Conservation (phyloP, 2,329 filamentous ascomycete species). For the Aspergillus melleus region DNA sequence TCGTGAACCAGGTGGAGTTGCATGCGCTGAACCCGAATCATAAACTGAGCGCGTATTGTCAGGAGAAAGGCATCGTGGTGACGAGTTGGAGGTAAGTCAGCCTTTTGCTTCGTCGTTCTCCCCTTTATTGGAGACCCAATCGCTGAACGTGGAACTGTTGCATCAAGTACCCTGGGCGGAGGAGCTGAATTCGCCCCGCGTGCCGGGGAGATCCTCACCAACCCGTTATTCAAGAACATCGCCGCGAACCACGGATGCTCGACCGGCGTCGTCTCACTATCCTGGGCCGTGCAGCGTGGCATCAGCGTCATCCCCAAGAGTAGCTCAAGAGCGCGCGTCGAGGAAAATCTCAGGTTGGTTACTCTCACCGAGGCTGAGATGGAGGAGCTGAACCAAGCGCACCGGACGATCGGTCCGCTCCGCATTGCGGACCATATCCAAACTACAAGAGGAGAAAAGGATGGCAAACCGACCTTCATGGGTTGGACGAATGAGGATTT, state of each 20-base stretch:
- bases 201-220: background rate
- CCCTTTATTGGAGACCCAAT: background rate
- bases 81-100: slow-evolving; percentile 17
- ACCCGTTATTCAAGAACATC: slow-evolving; percentile 2
- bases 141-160: too few species aligned
- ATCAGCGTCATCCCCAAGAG: slow-evolving; percentile 55
- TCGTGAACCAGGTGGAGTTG: slow-evolving; percentile 36
- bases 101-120: background rate
- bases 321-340: slow-evolving; percentile 35
- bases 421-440: background rate
- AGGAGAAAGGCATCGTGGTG: slow-evolving; percentile 32
- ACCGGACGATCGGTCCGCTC: background rate
- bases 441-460: background rate
- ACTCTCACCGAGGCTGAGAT: background rate
- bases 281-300: slow-evolving; percentile 51
- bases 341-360: background rate
- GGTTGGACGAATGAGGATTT: slow-evolving; percentile 49
- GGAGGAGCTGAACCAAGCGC: background rate
- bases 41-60: slow-evolving; percentile 33
- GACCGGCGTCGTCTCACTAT: slow-evolving; percentile 45
- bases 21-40: slow-evolving; percentile 35
- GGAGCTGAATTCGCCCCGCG: background rate
- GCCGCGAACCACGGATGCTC: slow-evolving; percentile 5
- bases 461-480: background rate
- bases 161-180: background rate